A percentile compares a stretch with the other conserved stretches of the same genome.
phyloP scores from a whole-genome alignment of 2,329 filamentous ascomycete species.

The Trichoderma asperellum region DNA sequence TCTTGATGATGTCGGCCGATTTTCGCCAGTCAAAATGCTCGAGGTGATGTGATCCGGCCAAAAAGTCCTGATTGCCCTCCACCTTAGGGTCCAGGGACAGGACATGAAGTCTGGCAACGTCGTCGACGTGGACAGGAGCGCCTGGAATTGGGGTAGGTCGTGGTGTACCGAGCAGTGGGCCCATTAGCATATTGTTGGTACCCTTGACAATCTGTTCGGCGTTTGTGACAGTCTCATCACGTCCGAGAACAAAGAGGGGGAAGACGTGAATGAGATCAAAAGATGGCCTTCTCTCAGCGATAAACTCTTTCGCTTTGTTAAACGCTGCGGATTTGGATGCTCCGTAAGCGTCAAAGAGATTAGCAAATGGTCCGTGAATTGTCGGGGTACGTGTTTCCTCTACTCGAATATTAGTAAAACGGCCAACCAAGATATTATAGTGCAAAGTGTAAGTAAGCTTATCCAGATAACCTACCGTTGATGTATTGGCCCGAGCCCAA shows the following conservation, averaged over 20 bases:
- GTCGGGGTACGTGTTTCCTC: constrained; percentile 4
- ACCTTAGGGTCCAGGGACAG: constrained; percentile 11
- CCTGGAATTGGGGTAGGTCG: constrained; percentile 36
- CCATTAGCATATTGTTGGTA: constrained; percentile 43
- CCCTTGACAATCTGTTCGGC: constrained; percentile 33
- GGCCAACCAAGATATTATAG: not conserved
- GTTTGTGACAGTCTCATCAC: constrained; percentile 38
- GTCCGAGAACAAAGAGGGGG: constrained; percentile 44
- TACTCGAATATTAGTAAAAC: not conserved
- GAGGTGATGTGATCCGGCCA: constrained; percentile 14
- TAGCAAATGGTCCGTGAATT: constrained; percentile 36
- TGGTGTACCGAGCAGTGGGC: constrained; percentile 40
- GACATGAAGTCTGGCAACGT: constrained; percentile 30
- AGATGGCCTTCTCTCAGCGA: constrained; percentile 38
- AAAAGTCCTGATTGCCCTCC: constrained; percentile 20
- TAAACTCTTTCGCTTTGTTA: constrained; percentile 41
- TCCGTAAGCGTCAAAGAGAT: constrained; percentile 42
- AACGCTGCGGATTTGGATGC: constrained; percentile 44
- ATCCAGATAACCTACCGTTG: not conserved
- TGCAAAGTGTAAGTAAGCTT: too few relatives aligned
- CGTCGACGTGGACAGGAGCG: constrained; percentile 30
- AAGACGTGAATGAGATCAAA: constrained; percentile 45
- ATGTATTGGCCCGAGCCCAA: not conserved
- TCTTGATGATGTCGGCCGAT: constrained; percentile 19
- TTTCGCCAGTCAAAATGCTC: constrained; percentile 7